A percentile compares a stretch with the other conserved stretches of the same genome.
These are phyloP conservation scores for Pseudognaphalium luteoalbum DNA, from an alignment of 129 eudicot species.

Conservation along the genomic window DNA sequence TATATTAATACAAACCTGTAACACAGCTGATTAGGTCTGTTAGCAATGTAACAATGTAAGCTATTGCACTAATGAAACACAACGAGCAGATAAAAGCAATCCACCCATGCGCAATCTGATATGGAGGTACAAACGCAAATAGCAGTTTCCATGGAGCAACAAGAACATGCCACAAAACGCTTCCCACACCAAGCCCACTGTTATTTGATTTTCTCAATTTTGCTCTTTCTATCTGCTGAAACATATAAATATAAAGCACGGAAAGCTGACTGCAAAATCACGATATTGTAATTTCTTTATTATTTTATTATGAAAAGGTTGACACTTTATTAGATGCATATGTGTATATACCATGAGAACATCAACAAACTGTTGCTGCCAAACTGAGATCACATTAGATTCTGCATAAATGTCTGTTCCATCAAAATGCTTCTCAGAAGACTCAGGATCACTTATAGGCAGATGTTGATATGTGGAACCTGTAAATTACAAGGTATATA, in stretches of 20 bases:
- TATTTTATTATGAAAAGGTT: constrained; percentile 5
- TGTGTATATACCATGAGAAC: constrained; percentile 60
- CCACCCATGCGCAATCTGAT: constrained; percentile 97
- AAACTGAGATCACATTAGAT: constrained; percentile 36
- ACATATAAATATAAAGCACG: not conserved
- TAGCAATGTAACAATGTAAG: constrained; percentile 74
- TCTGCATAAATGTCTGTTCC: constrained; percentile 25
- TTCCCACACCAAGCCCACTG: constrained; percentile 34
- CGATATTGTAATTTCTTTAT: not conserved
- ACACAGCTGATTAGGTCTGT: constrained; percentile 90
- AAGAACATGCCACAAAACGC: constrained; percentile 56
- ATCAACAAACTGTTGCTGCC: constrained; percentile 81
- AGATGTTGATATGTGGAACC: constrained; percentile 56
- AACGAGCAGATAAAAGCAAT: constrained; percentile 78
- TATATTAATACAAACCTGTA: constrained; percentile 50
- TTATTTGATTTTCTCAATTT: constrained; percentile 41
- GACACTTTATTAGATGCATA: constrained; percentile 5
- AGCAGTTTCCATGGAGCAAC: constrained; percentile 78
- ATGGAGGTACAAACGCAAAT: constrained; percentile 93
- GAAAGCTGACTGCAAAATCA: not conserved
- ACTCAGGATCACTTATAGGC: constrained; percentile 50
- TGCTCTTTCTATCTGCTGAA: constrained; percentile 46
- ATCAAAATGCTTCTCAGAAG: constrained; percentile 39
- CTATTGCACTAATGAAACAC: constrained; percentile 78
- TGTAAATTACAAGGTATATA: constrained; percentile 38